These are phyloP conservation scores for Leccinum ochraceum DNA, from an alignment of 768 basidiomycete genomes.

Conservation along the genomic window DNA sequence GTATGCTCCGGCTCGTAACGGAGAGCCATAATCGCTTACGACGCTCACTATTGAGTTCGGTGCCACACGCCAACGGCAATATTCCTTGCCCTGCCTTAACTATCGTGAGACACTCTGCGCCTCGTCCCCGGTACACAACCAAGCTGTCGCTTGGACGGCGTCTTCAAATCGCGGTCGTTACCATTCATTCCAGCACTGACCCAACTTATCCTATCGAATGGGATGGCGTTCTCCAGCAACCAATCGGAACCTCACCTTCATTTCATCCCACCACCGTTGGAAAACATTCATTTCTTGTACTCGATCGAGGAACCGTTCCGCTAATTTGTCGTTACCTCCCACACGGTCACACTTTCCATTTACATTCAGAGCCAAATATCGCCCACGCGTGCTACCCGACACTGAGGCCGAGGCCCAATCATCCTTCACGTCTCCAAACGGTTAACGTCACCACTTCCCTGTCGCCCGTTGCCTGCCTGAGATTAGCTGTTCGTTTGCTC, in stretches of 20 bases:
- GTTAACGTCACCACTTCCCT: conserved; percentile 16
- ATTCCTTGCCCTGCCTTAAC: conserved; percentile 1
- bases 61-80: conserved; percentile 17
- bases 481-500: conserved; percentile 12
- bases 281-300: neutral
- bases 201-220: neutral
- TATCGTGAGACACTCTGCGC: conserved; percentile 8
- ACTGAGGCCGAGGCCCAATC: neutral
- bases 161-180: neutral
- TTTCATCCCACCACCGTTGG: conserved; percentile 1
- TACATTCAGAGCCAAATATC: neutral
- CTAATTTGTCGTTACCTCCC: conserved; percentile 6
- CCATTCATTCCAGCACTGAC: conserved; percentile 7
- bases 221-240: neutral
- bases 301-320: neutral
- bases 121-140: neutral
- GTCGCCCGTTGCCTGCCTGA: conserved; percentile 8
- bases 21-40: neutral
- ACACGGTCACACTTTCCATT: conserved; percentile 6
- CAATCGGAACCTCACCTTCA: conserved; percentile 3
- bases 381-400: neutral
- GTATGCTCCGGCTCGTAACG: neutral
- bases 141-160: neutral
- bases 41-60: neutral
- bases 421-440: neutral